phyloP scores from a whole-genome alignment of 306 rosid species.

The Acacia acuminata region DNA sequence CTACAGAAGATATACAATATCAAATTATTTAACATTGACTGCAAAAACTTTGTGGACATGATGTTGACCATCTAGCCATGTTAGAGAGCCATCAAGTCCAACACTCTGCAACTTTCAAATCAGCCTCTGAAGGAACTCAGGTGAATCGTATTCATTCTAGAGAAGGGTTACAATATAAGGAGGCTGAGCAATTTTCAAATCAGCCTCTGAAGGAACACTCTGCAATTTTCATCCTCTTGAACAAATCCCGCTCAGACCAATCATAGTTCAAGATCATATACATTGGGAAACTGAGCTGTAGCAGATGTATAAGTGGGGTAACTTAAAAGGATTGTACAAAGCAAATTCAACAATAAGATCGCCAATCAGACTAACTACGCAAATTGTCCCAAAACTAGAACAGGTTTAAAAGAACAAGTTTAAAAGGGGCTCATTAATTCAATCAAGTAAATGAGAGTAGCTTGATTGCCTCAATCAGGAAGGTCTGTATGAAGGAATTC shows the following conservation, averaged over 20 bases:
- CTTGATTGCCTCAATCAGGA: conserved; percentile 39
- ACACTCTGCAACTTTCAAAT: not conserved
- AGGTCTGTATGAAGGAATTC: conserved; percentile 74
- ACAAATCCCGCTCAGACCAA: too few relatives aligned
- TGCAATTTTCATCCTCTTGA: too few relatives aligned
- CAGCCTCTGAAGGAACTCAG: not conserved
- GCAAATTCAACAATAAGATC: not conserved
- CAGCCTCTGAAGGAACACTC: too few relatives aligned
- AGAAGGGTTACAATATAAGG: too few relatives aligned
- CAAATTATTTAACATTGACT: conserved; percentile 47
- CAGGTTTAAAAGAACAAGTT: too few relatives aligned
- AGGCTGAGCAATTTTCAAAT: too few relatives aligned
- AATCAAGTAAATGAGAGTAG: not conserved
- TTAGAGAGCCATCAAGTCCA: too few relatives aligned
- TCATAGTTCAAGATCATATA: too few relatives aligned
- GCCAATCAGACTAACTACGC: conserved; percentile 8
- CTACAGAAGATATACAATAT: not conserved
- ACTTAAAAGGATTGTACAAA: not conserved
- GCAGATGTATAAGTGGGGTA: not conserved
- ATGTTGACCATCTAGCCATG: conserved; percentile 49
- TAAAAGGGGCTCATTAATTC: too few relatives aligned
- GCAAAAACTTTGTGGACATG: conserved; percentile 47
- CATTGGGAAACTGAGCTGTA: not conserved
- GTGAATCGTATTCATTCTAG: too few relatives aligned
- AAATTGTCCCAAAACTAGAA: conserved; percentile 12